Conservation (phyloP, 192 early-diverging fungal species). For the Lobulomyces angularis region DNA sequence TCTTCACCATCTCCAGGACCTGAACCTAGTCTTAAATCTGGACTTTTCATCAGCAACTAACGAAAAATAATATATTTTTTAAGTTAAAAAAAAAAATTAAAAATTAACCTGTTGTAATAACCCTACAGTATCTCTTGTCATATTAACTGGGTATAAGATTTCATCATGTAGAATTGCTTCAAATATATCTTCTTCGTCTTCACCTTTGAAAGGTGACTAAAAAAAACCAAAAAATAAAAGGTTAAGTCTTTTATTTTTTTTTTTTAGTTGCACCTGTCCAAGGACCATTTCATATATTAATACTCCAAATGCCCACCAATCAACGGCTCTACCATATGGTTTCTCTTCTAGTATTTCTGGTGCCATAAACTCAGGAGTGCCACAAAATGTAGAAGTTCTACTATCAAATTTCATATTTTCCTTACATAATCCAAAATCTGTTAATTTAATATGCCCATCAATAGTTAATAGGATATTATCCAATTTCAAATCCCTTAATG, state of each 20-base stretch:
- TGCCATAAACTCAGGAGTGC: constrained; percentile 5
- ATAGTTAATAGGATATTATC: constrained; percentile 5
- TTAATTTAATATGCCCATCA: constrained; percentile 24
- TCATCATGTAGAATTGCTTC: constrained; percentile 94
- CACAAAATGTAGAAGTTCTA: constrained; percentile 4
- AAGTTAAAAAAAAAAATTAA: constrained; percentile 7
- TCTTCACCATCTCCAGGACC: constrained; percentile 79
- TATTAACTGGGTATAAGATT: constrained; percentile 85
- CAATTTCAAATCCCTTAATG: constrained; percentile 1
- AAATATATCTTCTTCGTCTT: constrained; percentile 97
- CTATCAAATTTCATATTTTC: constrained; percentile 16
- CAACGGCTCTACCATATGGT: constrained; percentile 70
- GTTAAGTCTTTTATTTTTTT: too few relatives aligned
- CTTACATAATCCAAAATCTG: constrained; percentile 65
- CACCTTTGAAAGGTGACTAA: constrained; percentile 85
- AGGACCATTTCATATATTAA: constrained; percentile 81
- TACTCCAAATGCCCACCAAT: constrained; percentile 78
- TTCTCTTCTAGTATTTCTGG: constrained; percentile 60
- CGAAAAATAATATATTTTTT: too few relatives aligned
- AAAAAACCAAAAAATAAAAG: too few relatives aligned
- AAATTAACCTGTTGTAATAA: constrained; percentile 76
- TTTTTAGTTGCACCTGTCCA: too few relatives aligned
- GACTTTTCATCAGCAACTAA: constrained; percentile 78
- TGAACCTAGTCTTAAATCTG: constrained; percentile 69
- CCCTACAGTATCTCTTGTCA: constrained; percentile 84